phyloP scores from a whole-genome alignment of 2,329 filamentous ascomycete species.

The Phaeosphaeria sp. region DNA sequence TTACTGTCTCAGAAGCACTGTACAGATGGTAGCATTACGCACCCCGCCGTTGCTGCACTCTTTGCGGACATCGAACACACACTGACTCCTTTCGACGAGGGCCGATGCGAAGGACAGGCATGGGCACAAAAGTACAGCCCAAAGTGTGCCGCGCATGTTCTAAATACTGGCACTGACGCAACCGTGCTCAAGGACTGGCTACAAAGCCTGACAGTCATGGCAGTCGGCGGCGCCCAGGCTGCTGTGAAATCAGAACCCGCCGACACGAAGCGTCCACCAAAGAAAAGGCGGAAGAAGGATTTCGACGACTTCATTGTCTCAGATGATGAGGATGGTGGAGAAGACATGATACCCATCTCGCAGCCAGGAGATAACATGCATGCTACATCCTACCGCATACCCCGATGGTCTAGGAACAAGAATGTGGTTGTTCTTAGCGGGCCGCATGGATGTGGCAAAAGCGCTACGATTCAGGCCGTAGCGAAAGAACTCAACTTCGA shows the following conservation, averaged over 20 bases:
- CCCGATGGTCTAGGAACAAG: constrained; percentile 50
- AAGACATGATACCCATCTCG: constrained; percentile 68
- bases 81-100: constrained; percentile 81
- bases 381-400: constrained; percentile 43
- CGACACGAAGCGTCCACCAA: constrained; percentile 35
- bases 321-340: constrained; percentile 40
- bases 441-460: constrained; percentile 90
- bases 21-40: constrained; percentile 32
- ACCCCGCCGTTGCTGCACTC: constrained; percentile 67
- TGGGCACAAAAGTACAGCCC: constrained; percentile 93
- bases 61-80: constrained; percentile 66
- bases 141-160: constrained; percentile 68
- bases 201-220: constrained; percentile 73
- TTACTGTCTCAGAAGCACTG: neutral
- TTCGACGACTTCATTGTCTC: constrained; percentile 47
- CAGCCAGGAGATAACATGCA: constrained; percentile 64
- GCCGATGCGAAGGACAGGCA: constrained; percentile 72
- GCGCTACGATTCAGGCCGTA: constrained; percentile 87
- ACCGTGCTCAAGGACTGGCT: constrained; percentile 82
- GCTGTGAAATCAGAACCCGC: constrained; percentile 21
- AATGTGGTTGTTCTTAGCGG: constrained; percentile 91
- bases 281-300: constrained; percentile 70
- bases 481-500: constrained; percentile 92
- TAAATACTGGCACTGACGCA: constrained; percentile 77
- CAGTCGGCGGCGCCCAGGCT: constrained; percentile 68